Evolutionary conservation across 768 basidiomycete species (phyloP).

Genomic region (Lactifluus hygrophoroides): DNA sequence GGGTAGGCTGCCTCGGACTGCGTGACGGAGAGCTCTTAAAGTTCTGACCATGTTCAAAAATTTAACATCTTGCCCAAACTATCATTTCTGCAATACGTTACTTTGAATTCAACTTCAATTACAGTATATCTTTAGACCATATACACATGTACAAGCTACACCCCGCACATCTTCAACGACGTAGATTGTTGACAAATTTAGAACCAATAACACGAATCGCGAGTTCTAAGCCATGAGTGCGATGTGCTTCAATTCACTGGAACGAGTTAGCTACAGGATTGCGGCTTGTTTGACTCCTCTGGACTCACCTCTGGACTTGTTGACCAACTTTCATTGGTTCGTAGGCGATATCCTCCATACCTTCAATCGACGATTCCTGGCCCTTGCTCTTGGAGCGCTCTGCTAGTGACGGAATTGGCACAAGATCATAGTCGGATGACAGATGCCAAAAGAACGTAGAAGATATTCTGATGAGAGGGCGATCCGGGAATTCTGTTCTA

Average conservation of each 20-base stretch:
- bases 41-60: not conserved
- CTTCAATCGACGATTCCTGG: slow-evolving; percentile 28
- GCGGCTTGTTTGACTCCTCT: not conserved
- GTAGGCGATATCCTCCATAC: slow-evolving; percentile 41
- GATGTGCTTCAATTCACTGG: slow-evolving; percentile 74
- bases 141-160: not conserved
- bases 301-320: slow-evolving; percentile 70
- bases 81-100: not conserved
- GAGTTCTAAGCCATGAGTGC: slow-evolving; percentile 57
- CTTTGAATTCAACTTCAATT: slow-evolving; percentile 33
- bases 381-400: slow-evolving; percentile 39
- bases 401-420: slow-evolving; percentile 48
- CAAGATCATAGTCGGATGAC: slow-evolving; percentile 74
- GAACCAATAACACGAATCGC: not conserved
- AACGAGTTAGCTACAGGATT: not conserved
- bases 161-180: not conserved
- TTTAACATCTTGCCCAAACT: not conserved
- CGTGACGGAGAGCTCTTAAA: not conserved
- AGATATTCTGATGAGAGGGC: slow-evolving; percentile 92
- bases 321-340: slow-evolving; percentile 81
- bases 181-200: not conserved
- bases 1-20: not conserved
- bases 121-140: not conserved
- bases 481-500: slow-evolving; percentile 48
- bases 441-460: slow-evolving; percentile 97